Percentiles rank a stretch among this genome's conserved stretches.
These are phyloP conservation scores for Paraglomus brasilianum DNA, from an alignment of 192 early-diverging fungal species.

Conservation along the genomic window DNA sequence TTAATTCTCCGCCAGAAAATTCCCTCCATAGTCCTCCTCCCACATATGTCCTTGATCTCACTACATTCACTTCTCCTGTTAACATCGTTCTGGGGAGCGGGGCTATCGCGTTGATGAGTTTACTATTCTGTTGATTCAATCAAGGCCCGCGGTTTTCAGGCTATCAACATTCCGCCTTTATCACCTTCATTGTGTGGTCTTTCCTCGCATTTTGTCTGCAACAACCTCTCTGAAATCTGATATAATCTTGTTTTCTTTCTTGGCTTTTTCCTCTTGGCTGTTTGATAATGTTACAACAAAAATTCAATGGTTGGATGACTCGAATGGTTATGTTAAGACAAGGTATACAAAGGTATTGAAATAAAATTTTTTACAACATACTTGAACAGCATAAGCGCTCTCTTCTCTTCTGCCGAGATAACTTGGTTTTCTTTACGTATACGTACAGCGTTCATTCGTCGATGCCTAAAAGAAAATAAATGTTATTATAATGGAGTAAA, in stretches of 20 bases:
- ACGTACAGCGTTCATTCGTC: slow-evolving; percentile 94
- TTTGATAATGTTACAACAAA: neutral
- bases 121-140: no score
- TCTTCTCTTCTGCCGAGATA: slow-evolving; percentile 92
- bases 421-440: slow-evolving; percentile 96
- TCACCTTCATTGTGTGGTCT: neutral
- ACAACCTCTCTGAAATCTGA: slow-evolving; percentile 89
- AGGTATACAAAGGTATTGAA: no score
- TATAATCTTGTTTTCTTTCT: slow-evolving; percentile 91
- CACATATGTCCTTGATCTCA: no score
- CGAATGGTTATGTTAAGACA: no score
- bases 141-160: no score
- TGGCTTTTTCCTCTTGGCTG: slow-evolving; percentile 79
- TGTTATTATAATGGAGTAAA: neutral
- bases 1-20: no score
- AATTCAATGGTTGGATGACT: neutral
- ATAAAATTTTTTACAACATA: neutral
- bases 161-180: no score
- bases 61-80: no score
- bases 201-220: slow-evolving; percentile 49
- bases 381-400: slow-evolving; percentile 78
- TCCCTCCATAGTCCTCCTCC: no score
- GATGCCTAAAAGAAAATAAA: slow-evolving; percentile 52
- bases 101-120: no score
- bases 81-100: no score